phyloP scores from a whole-genome alignment of 164 flowering plant genomes.

The Tetracentron sinense region DNA sequence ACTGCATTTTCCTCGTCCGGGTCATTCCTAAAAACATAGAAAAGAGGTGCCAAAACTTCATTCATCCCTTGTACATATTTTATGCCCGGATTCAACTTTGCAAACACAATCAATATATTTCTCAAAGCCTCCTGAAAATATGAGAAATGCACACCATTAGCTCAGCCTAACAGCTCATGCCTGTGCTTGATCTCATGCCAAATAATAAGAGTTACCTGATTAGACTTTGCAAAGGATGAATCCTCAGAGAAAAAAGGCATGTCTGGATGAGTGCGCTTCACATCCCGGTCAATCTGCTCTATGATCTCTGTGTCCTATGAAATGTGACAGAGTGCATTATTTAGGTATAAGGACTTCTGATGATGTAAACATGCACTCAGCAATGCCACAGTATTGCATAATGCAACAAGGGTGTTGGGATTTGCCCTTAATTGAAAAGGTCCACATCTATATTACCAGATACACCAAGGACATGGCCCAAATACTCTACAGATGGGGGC shows the following conservation, averaged over 20 bases:
- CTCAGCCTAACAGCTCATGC: background rate
- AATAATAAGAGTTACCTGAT: conserved; percentile 53
- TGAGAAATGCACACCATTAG: background rate
- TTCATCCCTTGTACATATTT: conserved; percentile 99
- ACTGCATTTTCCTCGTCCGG: conserved; percentile 85
- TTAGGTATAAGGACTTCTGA: background rate
- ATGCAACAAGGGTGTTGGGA: background rate
- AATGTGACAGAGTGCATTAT: conserved; percentile 1
- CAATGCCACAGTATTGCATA: too few relatives aligned
- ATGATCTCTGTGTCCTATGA: conserved; percentile 84
- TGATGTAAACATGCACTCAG: background rate
- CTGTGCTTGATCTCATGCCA: background rate
- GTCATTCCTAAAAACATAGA: conserved; percentile 81
- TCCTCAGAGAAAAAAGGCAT: conserved; percentile 90
- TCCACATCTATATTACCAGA: background rate
- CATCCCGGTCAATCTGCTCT: conserved; percentile 98
- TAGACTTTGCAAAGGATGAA: conserved; percentile 58
- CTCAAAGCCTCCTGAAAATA: conserved; percentile 74
- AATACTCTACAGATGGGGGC: background rate
- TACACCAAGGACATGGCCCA: background rate
- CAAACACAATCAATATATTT: conserved; percentile 77
- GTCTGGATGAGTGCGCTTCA: conserved; percentile 96
- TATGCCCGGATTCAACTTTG: conserved; percentile 95
- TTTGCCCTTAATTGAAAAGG: background rate
- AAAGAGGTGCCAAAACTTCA: conserved; percentile 93